These are phyloP conservation scores for Jamesozyma lodderae DNA, from an alignment of 805 yeast genomes.

Conservation along the genomic window DNA sequence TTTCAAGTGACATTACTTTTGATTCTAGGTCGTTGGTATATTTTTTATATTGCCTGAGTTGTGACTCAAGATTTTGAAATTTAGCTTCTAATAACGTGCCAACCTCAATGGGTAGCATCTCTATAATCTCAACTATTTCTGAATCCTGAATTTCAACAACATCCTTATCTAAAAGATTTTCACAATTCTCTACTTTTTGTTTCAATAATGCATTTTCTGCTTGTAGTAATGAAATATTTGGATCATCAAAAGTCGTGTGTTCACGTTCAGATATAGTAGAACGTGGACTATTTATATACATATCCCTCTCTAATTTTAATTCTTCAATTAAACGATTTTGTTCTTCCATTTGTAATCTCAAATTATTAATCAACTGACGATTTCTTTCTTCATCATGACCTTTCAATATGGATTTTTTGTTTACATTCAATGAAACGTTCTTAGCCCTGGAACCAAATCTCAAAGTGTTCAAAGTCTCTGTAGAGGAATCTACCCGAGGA, in stretches of 20 bases:
- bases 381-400: conserved; percentile 32
- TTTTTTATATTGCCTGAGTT: conserved; percentile 25
- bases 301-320: neutral
- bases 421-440: conserved; percentile 64
- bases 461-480: conserved; percentile 79
- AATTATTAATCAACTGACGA: conserved; percentile 41
- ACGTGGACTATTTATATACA: neutral
- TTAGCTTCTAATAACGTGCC: conserved; percentile 25
- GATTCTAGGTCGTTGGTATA: conserved; percentile 16
- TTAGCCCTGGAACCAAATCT: conserved; percentile 92
- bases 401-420: conserved; percentile 31
- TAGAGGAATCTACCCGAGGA: conserved; percentile 45
- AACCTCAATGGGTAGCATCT: conserved; percentile 45
- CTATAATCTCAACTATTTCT: conserved; percentile 50
- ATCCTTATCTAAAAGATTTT: conserved; percentile 53
- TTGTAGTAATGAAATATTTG: conserved; percentile 36
- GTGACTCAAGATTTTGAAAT: conserved; percentile 23
- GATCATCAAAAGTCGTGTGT: no score
- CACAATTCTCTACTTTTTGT: conserved; percentile 62
- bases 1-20: conserved; percentile 4
- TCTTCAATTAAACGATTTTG: conserved; percentile 39
- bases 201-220: conserved; percentile 58
- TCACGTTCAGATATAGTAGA: no score
- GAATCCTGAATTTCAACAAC: conserved; percentile 42
- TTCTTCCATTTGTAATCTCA: conserved; percentile 50